Conservation (phyloP, 2,329 filamentous ascomycete species). For the Hypoxylon sp. region DNA sequence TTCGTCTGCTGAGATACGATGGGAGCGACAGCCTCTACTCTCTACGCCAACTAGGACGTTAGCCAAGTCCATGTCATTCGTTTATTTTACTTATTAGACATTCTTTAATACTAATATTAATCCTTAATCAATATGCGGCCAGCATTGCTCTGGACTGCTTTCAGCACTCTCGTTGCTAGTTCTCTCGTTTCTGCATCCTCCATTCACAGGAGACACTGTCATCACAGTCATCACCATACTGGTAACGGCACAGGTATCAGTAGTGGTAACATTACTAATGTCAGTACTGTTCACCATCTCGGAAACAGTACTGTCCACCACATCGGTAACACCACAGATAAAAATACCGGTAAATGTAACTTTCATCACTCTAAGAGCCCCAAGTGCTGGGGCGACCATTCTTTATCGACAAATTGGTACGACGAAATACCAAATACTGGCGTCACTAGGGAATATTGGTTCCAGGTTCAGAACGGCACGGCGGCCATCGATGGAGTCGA, state of each 20-base stretch:
- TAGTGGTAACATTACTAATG: conserved; percentile 15
- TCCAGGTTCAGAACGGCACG: conserved; percentile 56
- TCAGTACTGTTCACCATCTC: too few relatives aligned
- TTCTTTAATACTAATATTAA: conserved; percentile 21
- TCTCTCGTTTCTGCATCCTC: conserved; percentile 42
- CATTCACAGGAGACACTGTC: conserved; percentile 16
- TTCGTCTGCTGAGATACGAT: background rate
- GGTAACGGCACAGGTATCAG: background rate
- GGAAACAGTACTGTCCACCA: background rate
- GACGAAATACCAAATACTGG: conserved; percentile 59
- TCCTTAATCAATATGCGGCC: conserved; percentile 23
- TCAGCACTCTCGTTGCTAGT: conserved; percentile 23
- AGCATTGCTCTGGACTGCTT: conserved; percentile 16
- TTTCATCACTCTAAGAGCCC: conserved; percentile 49
- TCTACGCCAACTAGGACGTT: conserved; percentile 18
- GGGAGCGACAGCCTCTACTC: background rate
- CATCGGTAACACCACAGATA: background rate
- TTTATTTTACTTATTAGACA: conserved; percentile 24
- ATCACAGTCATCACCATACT: conserved; percentile 3
- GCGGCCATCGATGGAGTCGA: conserved; percentile 60
- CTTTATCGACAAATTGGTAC: conserved; percentile 61
- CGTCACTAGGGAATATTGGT: conserved; percentile 62
- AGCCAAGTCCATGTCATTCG: conserved; percentile 23
- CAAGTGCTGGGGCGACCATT: conserved; percentile 61
- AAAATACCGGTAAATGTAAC: conserved; percentile 41